Percentiles rank a stretch among this genome's conserved stretches.
Conservation (phyloP, 2,329 filamentous ascomycete genomes). For the Nothophaeocryptopus gaeumannii region DNA sequence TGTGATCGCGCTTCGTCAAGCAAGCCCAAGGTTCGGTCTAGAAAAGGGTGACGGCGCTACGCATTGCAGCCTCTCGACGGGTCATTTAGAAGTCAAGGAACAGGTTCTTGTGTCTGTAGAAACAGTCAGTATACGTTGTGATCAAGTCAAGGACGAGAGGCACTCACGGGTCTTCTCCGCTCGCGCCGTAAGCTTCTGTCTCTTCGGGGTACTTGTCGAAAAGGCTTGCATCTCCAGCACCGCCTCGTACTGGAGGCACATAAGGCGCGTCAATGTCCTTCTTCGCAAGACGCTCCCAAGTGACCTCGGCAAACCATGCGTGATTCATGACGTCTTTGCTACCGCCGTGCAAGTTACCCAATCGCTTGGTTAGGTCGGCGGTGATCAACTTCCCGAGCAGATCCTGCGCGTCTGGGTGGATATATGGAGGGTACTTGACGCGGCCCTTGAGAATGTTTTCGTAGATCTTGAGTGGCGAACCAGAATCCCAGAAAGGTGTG, state of each 20-base stretch:
- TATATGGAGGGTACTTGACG: conserved; percentile 95
- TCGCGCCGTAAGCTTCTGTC: conserved; percentile 81
- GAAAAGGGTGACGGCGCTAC: background rate
- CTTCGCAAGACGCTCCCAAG: conserved; percentile 88
- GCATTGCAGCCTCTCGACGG: background rate
- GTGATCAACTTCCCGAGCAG: conserved; percentile 91
- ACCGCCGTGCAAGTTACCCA: conserved; percentile 91
- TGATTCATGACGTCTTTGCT: conserved; percentile 92
- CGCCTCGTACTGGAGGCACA: conserved; percentile 90
- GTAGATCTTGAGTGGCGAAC: conserved; percentile 98
- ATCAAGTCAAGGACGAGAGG: background rate
- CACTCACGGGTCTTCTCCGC: conserved; percentile 81
- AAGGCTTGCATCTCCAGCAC: conserved; percentile 90
- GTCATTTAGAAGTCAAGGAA: conserved; percentile 68
- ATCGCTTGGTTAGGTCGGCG: conserved; percentile 85
- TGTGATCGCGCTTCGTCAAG: conserved; percentile 3
- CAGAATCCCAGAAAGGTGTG: conserved; percentile 98
- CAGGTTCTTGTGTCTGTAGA: conserved; percentile 65
- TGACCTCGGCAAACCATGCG: conserved; percentile 95
- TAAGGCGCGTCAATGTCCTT: conserved; percentile 99
- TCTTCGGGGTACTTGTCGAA: conserved; percentile 99
- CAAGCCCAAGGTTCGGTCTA: background rate
- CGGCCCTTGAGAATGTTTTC: conserved; percentile 96
- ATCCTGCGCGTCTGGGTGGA: conserved; percentile 91
- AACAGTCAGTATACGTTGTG: conserved; percentile 16